Evolutionary conservation across 2,329 filamentous ascomycete species (phyloP).

Genomic region (Aspergillus tamarii): DNA sequence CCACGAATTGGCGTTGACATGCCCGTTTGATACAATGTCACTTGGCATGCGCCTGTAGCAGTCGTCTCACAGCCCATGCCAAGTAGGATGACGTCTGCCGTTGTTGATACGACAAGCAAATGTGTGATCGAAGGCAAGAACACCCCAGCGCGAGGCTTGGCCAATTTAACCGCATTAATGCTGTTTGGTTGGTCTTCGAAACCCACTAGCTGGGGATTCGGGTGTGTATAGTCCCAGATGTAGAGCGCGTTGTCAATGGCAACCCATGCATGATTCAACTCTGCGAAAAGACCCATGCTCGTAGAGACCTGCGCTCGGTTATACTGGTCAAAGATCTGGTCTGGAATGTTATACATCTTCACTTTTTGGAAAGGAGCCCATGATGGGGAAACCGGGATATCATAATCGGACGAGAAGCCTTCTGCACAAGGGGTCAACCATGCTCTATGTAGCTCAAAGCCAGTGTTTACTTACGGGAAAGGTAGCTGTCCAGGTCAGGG

Average conservation of each 20-base stretch:
- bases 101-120: slow-evolving; percentile 85
- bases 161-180: slow-evolving; percentile 88
- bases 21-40: slow-evolving; percentile 84
- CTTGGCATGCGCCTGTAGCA: slow-evolving; percentile 67
- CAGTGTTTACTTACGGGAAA: slow-evolving; percentile 69
- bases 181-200: slow-evolving; percentile 87
- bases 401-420: slow-evolving; percentile 90
- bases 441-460: background rate
- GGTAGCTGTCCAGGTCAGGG: slow-evolving; percentile 86
- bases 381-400: slow-evolving; percentile 67
- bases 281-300: slow-evolving; percentile 93
- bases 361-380: slow-evolving; percentile 90
- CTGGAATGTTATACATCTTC: slow-evolving; percentile 85
- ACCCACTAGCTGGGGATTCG: slow-evolving; percentile 87
- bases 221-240: slow-evolving; percentile 94
- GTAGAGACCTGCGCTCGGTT: slow-evolving; percentile 85
- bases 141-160: slow-evolving; percentile 81
- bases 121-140: slow-evolving; percentile 86
- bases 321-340: slow-evolving; percentile 89
- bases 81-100: slow-evolving; percentile 81
- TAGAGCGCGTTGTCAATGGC: slow-evolving; percentile 95
- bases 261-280: slow-evolving; percentile 94
- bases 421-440: slow-evolving; percentile 54
- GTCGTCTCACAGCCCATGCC: slow-evolving; percentile 72
- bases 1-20: slow-evolving; percentile 80